These are phyloP conservation scores for Neurospora pannonica DNA, from an alignment of 495 filamentous ascomycete genomes.

Conservation along the genomic window DNA sequence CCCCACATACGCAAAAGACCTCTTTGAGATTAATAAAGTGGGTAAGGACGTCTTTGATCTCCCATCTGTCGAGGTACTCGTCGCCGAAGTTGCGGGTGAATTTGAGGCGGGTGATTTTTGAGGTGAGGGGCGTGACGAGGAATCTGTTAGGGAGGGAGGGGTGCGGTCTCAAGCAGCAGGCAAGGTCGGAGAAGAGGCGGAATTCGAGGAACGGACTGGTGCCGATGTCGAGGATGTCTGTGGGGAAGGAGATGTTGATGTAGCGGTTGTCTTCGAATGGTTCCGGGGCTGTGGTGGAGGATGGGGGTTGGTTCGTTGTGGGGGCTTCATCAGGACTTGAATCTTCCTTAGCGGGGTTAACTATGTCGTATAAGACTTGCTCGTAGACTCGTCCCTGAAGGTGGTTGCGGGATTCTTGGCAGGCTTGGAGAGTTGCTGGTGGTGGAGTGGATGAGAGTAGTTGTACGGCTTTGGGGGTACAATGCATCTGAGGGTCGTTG, in stretches of 20 bases:
- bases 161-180: neutral
- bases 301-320: no score
- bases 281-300: no score
- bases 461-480: no score
- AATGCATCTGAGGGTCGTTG: no score
- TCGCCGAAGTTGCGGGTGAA: neutral
- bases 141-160: no score
- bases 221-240: neutral
- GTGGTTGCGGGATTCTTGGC: neutral
- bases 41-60: neutral
- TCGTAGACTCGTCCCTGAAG: neutral
- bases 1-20: neutral
- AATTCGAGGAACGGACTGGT: neutral
- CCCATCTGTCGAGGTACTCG: neutral
- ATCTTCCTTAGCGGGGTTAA: neutral
- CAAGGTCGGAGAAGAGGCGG: neutral
- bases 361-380: neutral
- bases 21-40: neutral
- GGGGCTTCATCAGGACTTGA: no score
- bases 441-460: neutral
- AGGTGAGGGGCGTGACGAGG: neutral
- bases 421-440: neutral
- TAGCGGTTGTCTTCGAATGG: no score
- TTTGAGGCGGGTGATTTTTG: neutral
- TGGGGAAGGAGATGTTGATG: neutral